Evolutionary conservation across 1,284 basidiomycete genomes (phyloP), one percentile per base, ranked within the genome.

Genomic region (Ceratobasidium sp.): DNA sequence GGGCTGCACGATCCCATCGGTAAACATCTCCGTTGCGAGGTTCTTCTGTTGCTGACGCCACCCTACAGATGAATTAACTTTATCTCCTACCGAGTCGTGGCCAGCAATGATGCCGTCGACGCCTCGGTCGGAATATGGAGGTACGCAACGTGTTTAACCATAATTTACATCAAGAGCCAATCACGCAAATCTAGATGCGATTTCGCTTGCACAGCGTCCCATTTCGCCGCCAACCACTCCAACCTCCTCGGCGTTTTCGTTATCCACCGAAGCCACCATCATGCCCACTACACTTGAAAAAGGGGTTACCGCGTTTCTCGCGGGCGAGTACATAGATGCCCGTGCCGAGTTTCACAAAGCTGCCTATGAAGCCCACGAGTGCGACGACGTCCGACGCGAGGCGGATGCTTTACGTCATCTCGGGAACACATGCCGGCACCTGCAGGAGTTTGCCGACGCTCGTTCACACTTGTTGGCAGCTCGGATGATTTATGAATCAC

Each of bases 321-420:
- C 42, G 8, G 67, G 67, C 9, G 18, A 56, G 8, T 70, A 60
- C 42, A 12, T 14, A 2, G 44, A 59, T 5, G 67, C 67, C 36
- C 56, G 54, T 28, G 25, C 30, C 28, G 23, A 59, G 18, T 60
- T 70, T 38, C 54, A 60, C 14, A 28, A 42, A 16, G 54, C 67
- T 1, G 46, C 53, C 28, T 18, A 51, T 5, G 42, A 70, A 16
- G 56, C 40, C 28, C 67, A 51, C 44, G 54, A 70, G 23, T 25
- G 21, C 30, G 23, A 16, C 21, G 48, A 70, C 25, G 23, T 14
- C 11, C 67, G 38, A 9, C 54, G 44, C 23, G 67, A 70, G 28
- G 67, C 67, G 23, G 67, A 70, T 28, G 48, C 54, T 18, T 33
- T 70, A 1, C 30, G 38, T n/a, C 67, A 51, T 21, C 67, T 70